Evolutionary conservation across 106 monocot species (phyloP), one percentile per base, ranked within the genome.

Genomic region (Xerophyta viscosa): DNA sequence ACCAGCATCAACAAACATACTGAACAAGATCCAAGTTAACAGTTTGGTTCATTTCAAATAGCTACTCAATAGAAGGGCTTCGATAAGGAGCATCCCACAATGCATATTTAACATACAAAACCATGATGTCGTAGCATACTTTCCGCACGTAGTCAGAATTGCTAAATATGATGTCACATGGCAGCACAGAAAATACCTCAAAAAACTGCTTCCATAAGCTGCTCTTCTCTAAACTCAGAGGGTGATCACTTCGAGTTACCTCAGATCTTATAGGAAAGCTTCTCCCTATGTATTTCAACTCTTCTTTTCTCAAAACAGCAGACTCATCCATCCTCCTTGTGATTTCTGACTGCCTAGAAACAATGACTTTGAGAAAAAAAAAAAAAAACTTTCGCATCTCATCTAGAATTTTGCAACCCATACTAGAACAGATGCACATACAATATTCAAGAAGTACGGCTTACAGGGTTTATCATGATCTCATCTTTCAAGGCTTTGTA

Each of bases 161-260:
- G n/a, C n/a, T n/a, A n/a, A n/a, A n/a, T n/a, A n/a, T n/a, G n/a
- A n/a, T n/a, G n/a, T n/a, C n/a, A n/a, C n/a, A n/a, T n/a, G n/a
- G n/a, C n/a, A 33, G 33, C 33, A 33, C 33, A 33, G 5, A 33
- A 33, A 33, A 33, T 33, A 33, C 83, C 84, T 82, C 78, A 59
- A 96, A 96, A 50, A 82, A 96, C 58, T 89, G 81, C 51, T 88
- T 84, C 94, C 94, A 96, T 10, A 88, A 74, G 52, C 89, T 96
- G 19, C 65, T 67, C 67, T 85, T 67, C 20, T 71, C 78, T 51
- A 85, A 75, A 73, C 94, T 89, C 56, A 96, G 50, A 48, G 94
- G 94, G 50, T 96, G 94, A 20, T 96, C 94, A 30, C 78, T 84
- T 23, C 78, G 71, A 61, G 57, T 46, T 57, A 96, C 68, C 53